phyloP scores from a whole-genome alignment of 306 rosid genomes.

The Erythrophleum fordii region DNA sequence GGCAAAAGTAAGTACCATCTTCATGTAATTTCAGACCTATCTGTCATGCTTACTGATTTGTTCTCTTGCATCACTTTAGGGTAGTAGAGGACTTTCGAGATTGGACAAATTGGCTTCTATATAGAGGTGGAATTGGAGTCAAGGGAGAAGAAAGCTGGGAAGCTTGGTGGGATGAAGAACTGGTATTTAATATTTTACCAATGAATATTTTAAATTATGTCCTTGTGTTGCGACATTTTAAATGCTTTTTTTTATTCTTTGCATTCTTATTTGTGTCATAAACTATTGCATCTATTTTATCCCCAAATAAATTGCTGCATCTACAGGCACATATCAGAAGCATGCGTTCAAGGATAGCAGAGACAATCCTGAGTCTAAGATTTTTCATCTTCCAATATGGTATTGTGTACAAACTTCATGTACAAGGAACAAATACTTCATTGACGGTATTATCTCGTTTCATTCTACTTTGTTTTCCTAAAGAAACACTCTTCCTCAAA shows the following conservation, averaged over 20 bases:
- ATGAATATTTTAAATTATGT: constrained; percentile 14
- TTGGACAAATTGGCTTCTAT: constrained; percentile 98
- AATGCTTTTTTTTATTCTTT: neutral
- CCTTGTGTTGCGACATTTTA: constrained; percentile 5
- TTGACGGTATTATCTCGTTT: constrained; percentile 63
- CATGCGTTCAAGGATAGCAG: constrained; percentile 74
- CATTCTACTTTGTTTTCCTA: neutral
- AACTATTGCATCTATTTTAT: neutral
- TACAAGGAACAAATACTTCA: constrained; percentile 69
- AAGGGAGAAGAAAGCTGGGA: constrained; percentile 99
- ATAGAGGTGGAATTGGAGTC: constrained; percentile 96
- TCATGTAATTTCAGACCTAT: neutral
- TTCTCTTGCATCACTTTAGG: constrained; percentile 51
- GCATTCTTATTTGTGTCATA: neutral
- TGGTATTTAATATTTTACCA: constrained; percentile 56
- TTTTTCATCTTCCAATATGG: constrained; percentile 97
- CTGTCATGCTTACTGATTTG: constrained; percentile 34
- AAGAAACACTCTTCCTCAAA: neutral
- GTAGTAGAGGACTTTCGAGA: constrained; percentile 87
- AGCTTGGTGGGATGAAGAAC: constrained; percentile 99
- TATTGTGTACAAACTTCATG: constrained; percentile 78
- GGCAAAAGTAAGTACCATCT: constrained; percentile 84
- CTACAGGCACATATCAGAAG: constrained; percentile 83
- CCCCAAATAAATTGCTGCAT: neutral
- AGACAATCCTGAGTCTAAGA: constrained; percentile 84